Evolutionary conservation across 148 eudicot species (phyloP).

Genomic region (Hydrangea macrophylla): DNA sequence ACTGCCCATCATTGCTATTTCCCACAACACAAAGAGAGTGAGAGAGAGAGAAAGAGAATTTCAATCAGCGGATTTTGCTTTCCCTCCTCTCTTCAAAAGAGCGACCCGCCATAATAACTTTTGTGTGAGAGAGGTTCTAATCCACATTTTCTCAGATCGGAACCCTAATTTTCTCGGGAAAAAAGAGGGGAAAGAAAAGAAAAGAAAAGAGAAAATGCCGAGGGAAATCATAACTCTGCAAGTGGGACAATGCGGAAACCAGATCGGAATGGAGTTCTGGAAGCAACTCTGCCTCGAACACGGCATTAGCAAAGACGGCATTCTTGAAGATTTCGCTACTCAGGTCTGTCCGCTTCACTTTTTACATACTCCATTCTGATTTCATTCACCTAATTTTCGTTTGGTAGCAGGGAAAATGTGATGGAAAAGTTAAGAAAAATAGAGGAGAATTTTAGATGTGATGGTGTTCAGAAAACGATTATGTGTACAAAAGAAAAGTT

Average conservation of each 20-base stretch:
- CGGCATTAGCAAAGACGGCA: constrained; percentile 88
- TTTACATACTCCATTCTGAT: not conserved
- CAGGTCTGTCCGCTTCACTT: constrained; percentile 42
- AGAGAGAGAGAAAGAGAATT: not conserved
- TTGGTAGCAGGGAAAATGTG: not conserved
- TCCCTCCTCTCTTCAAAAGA: constrained; percentile 39
- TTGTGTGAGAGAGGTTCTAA: not conserved
- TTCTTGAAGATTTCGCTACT: constrained; percentile 95
- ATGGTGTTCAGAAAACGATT: not conserved
- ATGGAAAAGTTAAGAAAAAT: not conserved
- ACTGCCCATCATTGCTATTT: no score
- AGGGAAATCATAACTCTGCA: constrained; percentile 87
- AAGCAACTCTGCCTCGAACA: constrained; percentile 95
- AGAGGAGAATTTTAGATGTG: not conserved
- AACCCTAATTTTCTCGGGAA: constrained; percentile 23
- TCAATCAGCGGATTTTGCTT: not conserved
- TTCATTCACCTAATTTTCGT: not conserved
- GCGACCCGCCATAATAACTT: constrained; percentile 16
- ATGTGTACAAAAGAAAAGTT: not conserved
- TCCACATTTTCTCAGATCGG: constrained; percentile 28
- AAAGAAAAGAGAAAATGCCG: constrained; percentile 50
- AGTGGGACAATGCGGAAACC: constrained; percentile 97
- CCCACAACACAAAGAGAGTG: no score
- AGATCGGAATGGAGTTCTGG: constrained; percentile 99
- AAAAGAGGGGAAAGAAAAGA: not conserved